These are phyloP conservation scores for Phytopythium boreale DNA, from an alignment of 352 stramenopile genomes.

Conservation along the genomic window DNA sequence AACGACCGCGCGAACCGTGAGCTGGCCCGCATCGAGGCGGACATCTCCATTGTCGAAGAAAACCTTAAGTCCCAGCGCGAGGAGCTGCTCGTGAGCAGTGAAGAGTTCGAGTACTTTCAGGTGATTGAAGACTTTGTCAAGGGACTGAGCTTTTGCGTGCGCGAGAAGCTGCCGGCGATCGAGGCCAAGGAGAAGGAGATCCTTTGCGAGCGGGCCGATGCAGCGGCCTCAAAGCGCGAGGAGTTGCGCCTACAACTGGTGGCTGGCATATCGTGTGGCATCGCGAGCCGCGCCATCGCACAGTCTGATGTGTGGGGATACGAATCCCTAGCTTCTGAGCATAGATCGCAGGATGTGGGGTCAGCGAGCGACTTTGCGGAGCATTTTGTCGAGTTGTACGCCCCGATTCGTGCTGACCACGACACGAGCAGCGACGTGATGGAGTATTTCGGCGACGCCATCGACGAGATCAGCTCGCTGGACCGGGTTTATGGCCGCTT, in stretches of 20 bases:
- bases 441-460: slow-evolving; percentile 55
- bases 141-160: slow-evolving; percentile 68
- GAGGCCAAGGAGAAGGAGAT: slow-evolving; percentile 39
- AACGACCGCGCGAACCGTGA: slow-evolving; percentile 47
- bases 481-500: slow-evolving; percentile 57
- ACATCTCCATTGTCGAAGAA: slow-evolving; percentile 39
- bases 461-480: slow-evolving; percentile 70
- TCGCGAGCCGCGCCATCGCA: neutral
- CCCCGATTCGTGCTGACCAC: slow-evolving; percentile 1
- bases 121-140: slow-evolving; percentile 74
- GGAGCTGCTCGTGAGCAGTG: slow-evolving; percentile 48
- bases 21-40: slow-evolving; percentile 46
- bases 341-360: neutral
- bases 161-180: slow-evolving; percentile 58
- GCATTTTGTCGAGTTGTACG: slow-evolving; percentile 30
- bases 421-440: neutral
- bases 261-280: neutral
- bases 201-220: slow-evolving; percentile 14
- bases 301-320: slow-evolving; percentile 10
- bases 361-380: slow-evolving; percentile 10
- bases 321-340: neutral
- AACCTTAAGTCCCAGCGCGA: slow-evolving; percentile 39
- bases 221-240: neutral
- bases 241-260: neutral
- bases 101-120: slow-evolving; percentile 81